phyloP scores from a whole-genome alignment of 2,329 filamentous ascomycete genomes.

The Diaporthe citrichinensis region DNA sequence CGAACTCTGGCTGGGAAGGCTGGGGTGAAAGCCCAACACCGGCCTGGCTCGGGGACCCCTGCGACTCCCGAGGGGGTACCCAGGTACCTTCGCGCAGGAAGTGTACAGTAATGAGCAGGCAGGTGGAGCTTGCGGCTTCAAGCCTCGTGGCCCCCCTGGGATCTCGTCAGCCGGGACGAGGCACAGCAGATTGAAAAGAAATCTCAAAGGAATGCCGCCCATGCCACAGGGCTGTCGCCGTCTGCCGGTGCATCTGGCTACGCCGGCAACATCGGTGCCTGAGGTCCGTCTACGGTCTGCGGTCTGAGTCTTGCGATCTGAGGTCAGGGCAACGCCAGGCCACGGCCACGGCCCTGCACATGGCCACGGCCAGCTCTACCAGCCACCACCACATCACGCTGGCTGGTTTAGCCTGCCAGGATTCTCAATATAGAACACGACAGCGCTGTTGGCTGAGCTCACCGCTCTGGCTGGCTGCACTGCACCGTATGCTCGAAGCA shows the following conservation, averaged over 20 bases:
- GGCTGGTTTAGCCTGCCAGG: neutral
- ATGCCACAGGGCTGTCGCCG: constrained; percentile 23
- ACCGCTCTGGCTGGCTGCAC: neutral
- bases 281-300: neutral
- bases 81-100: neutral
- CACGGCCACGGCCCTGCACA: neutral
- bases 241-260: neutral
- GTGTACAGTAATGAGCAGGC: neutral
- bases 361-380: constrained; percentile 7
- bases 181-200: constrained; percentile 5
- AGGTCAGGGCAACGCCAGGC: constrained; percentile 8
- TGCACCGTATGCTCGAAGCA: neutral
- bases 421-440: constrained; percentile 34
- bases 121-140: constrained; percentile 23
- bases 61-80: neutral
- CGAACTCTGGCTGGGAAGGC: neutral
- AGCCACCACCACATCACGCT: neutral
- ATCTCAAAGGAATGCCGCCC: constrained; percentile 26
- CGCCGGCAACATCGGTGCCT: constrained; percentile 11
- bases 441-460: constrained; percentile 4
- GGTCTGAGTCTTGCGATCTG: neutral
- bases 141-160: constrained; percentile 30
- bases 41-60: neutral
- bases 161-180: constrained; percentile 36
- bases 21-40: neutral